Evolutionary conservation across 176 grass and related monocot genomes (phyloP).

Genomic region (Aegilops speltoides): DNA sequence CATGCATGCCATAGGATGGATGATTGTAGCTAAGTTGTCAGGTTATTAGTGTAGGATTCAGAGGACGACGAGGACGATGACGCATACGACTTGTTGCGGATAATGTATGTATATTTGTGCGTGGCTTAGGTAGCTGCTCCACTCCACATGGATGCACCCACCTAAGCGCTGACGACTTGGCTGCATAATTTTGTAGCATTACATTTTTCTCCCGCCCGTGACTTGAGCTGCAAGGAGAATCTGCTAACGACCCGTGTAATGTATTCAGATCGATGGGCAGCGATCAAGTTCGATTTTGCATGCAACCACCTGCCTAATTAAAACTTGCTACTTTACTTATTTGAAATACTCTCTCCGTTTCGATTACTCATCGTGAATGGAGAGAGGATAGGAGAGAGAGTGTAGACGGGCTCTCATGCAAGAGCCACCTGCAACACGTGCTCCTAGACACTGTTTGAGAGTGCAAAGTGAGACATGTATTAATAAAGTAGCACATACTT

Average conservation of each 20-base stretch:
- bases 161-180: background rate
- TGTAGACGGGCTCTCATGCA: too few relatives aligned
- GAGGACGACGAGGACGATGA: background rate
- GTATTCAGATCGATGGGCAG: background rate
- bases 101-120: background rate
- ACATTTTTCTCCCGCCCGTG: background rate
- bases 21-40: background rate
- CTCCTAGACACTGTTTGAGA: too few relatives aligned
- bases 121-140: background rate
- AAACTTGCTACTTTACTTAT: too few relatives aligned
- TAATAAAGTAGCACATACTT: too few relatives aligned
- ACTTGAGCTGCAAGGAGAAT: background rate
- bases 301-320: too few relatives aligned
- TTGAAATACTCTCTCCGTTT: too few relatives aligned
- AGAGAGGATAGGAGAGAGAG: too few relatives aligned
- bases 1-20: background rate
- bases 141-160: background rate
- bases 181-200: background rate
- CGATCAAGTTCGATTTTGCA: too few relatives aligned
- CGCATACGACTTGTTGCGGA: background rate
- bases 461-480: too few relatives aligned
- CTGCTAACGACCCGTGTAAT: background rate
- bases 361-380: too few relatives aligned
- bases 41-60: background rate
- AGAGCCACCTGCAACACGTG: too few relatives aligned